Base-by-base conservation (phyloP, 352 stramenopile genomes). In the Blastocystis sp. region DNA sequence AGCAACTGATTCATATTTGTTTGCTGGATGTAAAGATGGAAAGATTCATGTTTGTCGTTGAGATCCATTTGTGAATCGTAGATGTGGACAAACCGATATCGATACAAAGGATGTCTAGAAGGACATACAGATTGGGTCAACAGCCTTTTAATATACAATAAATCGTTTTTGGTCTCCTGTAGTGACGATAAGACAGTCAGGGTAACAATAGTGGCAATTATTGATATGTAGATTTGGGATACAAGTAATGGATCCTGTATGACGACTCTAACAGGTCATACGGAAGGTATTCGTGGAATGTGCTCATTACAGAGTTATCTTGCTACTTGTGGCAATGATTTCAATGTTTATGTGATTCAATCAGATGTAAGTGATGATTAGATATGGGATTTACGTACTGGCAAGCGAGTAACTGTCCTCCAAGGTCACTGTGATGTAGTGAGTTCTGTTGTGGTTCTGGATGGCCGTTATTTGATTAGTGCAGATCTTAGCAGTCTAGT, bases 121-220 rank as follows among this genome's bases (percentile, higher is more conserved):
- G 65, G 16, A 19, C 65, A 75, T 27, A 29, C 12, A 4, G 65
- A 75, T 27, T 75, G 65, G 65, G 65, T 75, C 6, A 75, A 75
- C 19, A 27, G 57, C 11, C 37, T 75, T 9, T 16, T 54, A 35
- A 75, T 75, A 51, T 75, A 75, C 32, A 75, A 75, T 27, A 7
- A 1, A 11, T 29, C 29, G 12, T 75, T 56, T 27, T 43, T 75
- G 27, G 57, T 75, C 35, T 75, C 65, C 16, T 75, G 65, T 1
- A 75, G 65, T 21, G 65, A 75, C 27, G 65, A 75, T 24, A 75
- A 75, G n/a, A 75, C 65, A n/a, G 35, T 75, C 65, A 51, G 37
- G 39, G 65, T 75, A 29, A 51, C 35, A 14, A 16, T 51, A 32
- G 3, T 5, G 1, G 5, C 9, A 19, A 5, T 51, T 12, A 4